Base-by-base conservation (phyloP, 495 filamentous ascomycete genomes). In the Penicillium fimorum region DNA sequence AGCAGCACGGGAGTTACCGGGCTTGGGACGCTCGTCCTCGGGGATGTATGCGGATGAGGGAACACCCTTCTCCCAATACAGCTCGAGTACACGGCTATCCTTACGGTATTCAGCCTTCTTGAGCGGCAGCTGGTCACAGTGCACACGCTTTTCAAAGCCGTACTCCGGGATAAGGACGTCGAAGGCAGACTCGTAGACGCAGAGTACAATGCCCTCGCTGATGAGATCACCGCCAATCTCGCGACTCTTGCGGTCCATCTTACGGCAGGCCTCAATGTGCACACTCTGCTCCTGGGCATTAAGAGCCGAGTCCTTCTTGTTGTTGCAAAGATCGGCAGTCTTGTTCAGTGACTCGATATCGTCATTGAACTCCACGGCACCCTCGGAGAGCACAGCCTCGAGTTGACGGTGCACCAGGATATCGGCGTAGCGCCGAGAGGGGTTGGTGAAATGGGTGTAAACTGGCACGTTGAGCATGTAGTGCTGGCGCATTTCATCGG, bases 51-150 rank as follows among this genome's bases (percentile, higher is more conserved):
- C 89, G 25, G 92, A 96, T 22, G 93, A 97, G 24, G 93, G 92
- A 25, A 97, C 90, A 52, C 94, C 94, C 82, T 97, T 98, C 84
- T 98, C 94, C 94, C 94, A 98, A 78, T 96, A 97, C 5, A 98
- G 82, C 72, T 98, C 94, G 47, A 98, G 77, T 29, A 97, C 82
- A 54, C 94, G 85, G 71, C 90, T 87, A 63, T 93, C 90, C 81
- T 97, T 98, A 69, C 96, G 85, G 71, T 91, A 98, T 70, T 98
- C 94, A 18, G 94, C 94, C 80, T 98, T 98, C 83, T 97, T 96
- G 58, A 98, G 77, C 13, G 94, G 94, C 60, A 98, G 81, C 78
- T 97, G 94, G 69, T 98, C 94, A 68, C 94, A 98, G 72, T 98
- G 94, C 50, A 98, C 94, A 59, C 94, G 90, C 84, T 98, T 98